Conservation (phyloP, 1,284 basidiomycete genomes). For the Xanthoconium separans region DNA sequence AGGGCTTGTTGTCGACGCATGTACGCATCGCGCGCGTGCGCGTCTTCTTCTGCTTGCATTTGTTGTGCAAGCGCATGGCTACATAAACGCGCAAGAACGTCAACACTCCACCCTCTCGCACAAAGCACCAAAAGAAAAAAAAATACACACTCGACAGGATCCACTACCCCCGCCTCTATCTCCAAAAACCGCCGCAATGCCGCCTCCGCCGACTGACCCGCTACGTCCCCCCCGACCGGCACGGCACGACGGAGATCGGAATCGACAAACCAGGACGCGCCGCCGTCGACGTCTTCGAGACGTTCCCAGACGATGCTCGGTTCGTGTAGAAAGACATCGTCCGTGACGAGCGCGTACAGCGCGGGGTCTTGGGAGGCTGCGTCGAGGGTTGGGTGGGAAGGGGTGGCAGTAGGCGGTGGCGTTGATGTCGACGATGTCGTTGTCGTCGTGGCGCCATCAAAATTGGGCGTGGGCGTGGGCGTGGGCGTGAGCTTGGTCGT, state of each 20-base stretch:
- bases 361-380: constrained; percentile 17
- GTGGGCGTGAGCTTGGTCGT: too few species aligned
- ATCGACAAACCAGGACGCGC: constrained; percentile 74
- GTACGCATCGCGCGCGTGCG: constrained; percentile 42
- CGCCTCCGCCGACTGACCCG: constrained; percentile 67
- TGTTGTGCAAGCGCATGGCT: constrained; percentile 66
- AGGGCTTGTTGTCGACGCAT: constrained; percentile 38
- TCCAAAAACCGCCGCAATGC: constrained; percentile 45
- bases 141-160: constrained; percentile 50
- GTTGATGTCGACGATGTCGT: too few species aligned
- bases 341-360: constrained; percentile 81
- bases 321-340: constrained; percentile 77
- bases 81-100: too few species aligned
- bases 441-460: not conserved
- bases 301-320: constrained; percentile 85
- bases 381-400: not conserved
- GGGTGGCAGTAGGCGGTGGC: not conserved
- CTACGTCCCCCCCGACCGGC: constrained; percentile 78
- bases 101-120: too few species aligned
- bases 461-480: not conserved
- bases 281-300: constrained; percentile 83
- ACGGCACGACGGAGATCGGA: constrained; percentile 58
- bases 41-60: constrained; percentile 75
- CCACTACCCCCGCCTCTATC: constrained; percentile 39
- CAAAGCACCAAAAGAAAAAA: too few species aligned